Evolutionary conservation across 768 basidiomycete species (phyloP), one percentile per base, ranked within the genome.

Genomic region (Tylopilus intermedius): DNA sequence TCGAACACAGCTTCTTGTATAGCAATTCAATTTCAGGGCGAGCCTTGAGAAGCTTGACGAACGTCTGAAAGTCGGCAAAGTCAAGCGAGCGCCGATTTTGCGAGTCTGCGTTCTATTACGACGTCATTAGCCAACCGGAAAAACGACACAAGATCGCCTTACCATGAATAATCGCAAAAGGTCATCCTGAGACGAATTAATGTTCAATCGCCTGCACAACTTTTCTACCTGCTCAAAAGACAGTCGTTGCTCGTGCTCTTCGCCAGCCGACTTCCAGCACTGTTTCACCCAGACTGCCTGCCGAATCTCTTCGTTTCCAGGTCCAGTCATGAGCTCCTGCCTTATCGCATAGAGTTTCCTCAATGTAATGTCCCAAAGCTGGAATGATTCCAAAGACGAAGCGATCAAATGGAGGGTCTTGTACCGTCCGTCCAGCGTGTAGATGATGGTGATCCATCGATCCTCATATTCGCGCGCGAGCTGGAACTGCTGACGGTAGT

Each of bases 391-490:
- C 27, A 71, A 68, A 0, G 83, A 82, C 2, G 83, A 77, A 2
- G 93, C 86, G 49, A 94, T 78, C 55, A 94, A 76, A 63, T 96
- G 92, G 24, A 94, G 77, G 0, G 88, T 88, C 73, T 94, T 94
- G 76, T 90, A 91, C 22, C 74, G 75, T 11, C 83, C 86, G 41
- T 84, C 82, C 45, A 85, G 72, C 54, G 88, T 81, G 61, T 94
- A 93, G 56, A 93, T 82, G 66, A 90, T 82, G 0, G 92, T 90
- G 58, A 95, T 78, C 90, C 91, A 95, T 18, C 84, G 77, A 37
- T 79, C 73, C 59, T 88, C 84, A 52, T 78, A 76, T 47, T 82
- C 79, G 45, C 74, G 69, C 0, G 86, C 73, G 38, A 83, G 74
- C 62, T 81, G 79, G 71, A 86, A 86, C 59, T 84, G 83, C 45